Evolutionary conservation across 768 basidiomycete genomes (phyloP).

Genomic region (Suillus placidus): DNA sequence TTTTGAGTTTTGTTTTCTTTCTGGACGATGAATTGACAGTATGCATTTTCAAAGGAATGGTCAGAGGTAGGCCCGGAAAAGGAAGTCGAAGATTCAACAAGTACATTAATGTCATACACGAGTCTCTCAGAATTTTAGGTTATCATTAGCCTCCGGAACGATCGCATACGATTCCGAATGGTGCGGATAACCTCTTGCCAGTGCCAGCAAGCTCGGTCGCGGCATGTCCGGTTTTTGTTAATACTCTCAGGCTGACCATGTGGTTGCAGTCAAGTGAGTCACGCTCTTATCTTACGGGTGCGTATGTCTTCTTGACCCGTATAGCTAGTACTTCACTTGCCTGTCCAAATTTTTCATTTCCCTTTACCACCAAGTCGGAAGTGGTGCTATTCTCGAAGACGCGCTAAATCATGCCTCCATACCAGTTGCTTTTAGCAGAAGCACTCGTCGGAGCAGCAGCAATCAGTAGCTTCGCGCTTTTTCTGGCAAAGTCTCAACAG

Average conservation of each 20-base stretch:
- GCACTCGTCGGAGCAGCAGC: conserved; percentile 46
- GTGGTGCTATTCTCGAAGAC: neutral
- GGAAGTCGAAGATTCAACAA: neutral
- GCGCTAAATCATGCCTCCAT: conserved; percentile 51
- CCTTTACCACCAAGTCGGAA: neutral
- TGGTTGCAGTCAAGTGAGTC: neutral
- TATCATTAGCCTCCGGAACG: too few relatives aligned
- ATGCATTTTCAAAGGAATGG: neutral
- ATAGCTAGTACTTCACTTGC: neutral
- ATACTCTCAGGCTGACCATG: too few relatives aligned
- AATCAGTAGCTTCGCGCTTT: conserved; percentile 48
- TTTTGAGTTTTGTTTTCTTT: conserved; percentile 24
- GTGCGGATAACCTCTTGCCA: too few relatives aligned
- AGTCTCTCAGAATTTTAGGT: too few relatives aligned
- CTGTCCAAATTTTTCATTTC: neutral
- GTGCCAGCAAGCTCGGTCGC: too few relatives aligned
- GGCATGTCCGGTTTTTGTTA: too few relatives aligned
- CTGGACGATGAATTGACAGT: neutral
- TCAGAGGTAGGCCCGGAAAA: too few relatives aligned
- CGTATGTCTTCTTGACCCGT: neutral
- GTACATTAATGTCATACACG: too few relatives aligned
- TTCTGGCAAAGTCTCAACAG: conserved; percentile 42
- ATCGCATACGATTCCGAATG: too few relatives aligned
- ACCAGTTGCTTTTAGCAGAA: conserved; percentile 58
- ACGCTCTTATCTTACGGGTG: neutral